These are phyloP conservation scores for Pseudocercospora musae DNA, from an alignment of 2,329 filamentous ascomycete genomes.

Conservation along the genomic window DNA sequence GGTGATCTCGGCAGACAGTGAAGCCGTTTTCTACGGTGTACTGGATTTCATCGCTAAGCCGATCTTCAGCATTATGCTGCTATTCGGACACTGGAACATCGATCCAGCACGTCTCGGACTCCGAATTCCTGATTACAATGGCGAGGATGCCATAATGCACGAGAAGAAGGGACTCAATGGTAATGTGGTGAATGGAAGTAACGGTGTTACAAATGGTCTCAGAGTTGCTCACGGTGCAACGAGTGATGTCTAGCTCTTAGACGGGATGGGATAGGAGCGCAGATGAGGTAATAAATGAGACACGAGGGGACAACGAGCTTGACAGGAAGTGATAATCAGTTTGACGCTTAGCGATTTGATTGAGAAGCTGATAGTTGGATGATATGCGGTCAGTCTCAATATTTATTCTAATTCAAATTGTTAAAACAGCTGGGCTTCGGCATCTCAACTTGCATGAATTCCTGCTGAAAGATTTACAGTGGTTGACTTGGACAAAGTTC, in stretches of 20 bases:
- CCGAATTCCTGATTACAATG: slow-evolving; percentile 36
- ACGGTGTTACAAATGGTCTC: background rate
- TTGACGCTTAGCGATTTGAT: no score
- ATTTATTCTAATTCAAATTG: no score
- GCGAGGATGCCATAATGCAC: background rate
- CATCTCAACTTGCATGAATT: no score
- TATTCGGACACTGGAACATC: slow-evolving; percentile 59
- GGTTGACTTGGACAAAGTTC: no score
- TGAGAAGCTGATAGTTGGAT: no score
- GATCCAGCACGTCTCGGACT: slow-evolving; percentile 54
- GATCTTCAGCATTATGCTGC: slow-evolving; percentile 54
- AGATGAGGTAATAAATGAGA: background rate
- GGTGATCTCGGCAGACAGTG: slow-evolving; percentile 57
- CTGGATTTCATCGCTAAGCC: slow-evolving; percentile 62
- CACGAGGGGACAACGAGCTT: background rate
- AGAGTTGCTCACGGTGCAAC: background rate
- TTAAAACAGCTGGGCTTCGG: no score
- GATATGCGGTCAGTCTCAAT: no score
- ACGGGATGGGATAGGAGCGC: background rate
- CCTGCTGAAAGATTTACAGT: no score
- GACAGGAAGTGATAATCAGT: background rate
- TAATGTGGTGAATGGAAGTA: background rate
- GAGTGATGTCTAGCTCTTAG: background rate
- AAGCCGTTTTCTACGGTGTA: slow-evolving; percentile 63
- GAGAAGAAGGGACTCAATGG: background rate